Base-by-base conservation (phyloP, 192 early-diverging fungal species). In the Podila clonocystis region DNA sequence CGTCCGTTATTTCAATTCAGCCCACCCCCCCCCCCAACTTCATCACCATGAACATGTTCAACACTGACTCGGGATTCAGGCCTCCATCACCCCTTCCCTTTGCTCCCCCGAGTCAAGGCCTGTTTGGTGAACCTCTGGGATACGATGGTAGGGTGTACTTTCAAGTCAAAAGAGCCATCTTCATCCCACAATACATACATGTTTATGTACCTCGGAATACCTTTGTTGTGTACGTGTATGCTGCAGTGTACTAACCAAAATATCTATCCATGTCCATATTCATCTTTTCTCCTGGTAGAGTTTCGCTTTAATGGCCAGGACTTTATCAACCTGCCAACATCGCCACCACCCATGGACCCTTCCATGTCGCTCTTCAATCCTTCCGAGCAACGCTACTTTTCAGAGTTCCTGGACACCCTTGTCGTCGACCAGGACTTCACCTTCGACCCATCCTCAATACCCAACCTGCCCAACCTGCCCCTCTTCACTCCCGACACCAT, bases 371-470 rank as follows among this genome's bases (percentile, higher is more conserved):
- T 80, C 13, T 80, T 80, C 62, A 63, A 80, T 22, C 66, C 77
- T 2, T 80, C 77, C 19, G 87, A 88, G 38, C 87, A 85, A 63
- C 79, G 72, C 29, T 77, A 80, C 33, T 86, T 88, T 57, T 78
- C 77, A 41, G 78, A 88, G 69, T 88, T 88, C 68, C 55, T 88
- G 67, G 87, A 88, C 62, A 72, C 82, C 12, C 73, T 88, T 50
- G 84, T 84, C 38, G 73, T 86, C 19, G 87, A 86, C 61, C 84
- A 84, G 59, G 85, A 88, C 63, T 65, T 75, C 41, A 72, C 70
- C 3, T 76, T 76, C 36, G 68, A 76, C 52, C 79, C 80, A 38
- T 65, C 63, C 41, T 61, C 74, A 31, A 76, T 82, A 65, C 75
- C 65, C 59, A 66, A 64, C 64, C 28, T 63, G 68, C 66, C 75